These are phyloP conservation scores for Polysphondylium violaceum DNA, from an alignment of 78 protist species.

Conservation along the genomic window DNA sequence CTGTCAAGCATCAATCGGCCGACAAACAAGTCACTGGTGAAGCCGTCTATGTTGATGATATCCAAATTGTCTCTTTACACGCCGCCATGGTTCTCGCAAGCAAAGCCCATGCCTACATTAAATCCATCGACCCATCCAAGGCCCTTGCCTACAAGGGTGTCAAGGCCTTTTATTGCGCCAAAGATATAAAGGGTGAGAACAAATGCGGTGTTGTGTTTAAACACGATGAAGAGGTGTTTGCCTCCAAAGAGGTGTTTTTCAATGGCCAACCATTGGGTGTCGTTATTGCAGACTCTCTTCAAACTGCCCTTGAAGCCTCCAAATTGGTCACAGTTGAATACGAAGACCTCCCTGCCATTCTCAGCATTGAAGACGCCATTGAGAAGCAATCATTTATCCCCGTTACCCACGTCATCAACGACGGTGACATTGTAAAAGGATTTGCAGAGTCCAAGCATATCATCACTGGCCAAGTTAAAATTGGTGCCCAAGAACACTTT, in stretches of 20 bases:
- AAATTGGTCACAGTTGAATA: slow-evolving; percentile 85
- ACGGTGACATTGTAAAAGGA: slow-evolving; percentile 84
- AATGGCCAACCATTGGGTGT: slow-evolving; percentile 90
- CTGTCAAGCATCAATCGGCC: slow-evolving; percentile 77
- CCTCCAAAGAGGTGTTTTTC: slow-evolving; percentile 31
- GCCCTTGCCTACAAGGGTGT: slow-evolving; percentile 83
- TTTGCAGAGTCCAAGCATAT: slow-evolving; percentile 39
- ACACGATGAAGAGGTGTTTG: slow-evolving; percentile 91
- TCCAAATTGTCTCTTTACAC: slow-evolving; percentile 35
- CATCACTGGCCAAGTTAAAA: slow-evolving; percentile 76
- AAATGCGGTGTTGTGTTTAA: slow-evolving; percentile 71
- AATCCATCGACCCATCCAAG: slow-evolving; percentile 21
- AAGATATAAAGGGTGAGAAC: slow-evolving; percentile 86
- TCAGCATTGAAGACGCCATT: slow-evolving; percentile 92
- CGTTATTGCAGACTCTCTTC: slow-evolving; percentile 87
- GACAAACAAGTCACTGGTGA: slow-evolving; percentile 89
- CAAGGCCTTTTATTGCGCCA: slow-evolving; percentile 49
- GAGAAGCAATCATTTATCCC: slow-evolving; percentile 35
- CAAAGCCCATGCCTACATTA: slow-evolving; percentile 79
- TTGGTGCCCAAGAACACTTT: slow-evolving; percentile 98
- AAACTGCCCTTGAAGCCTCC: slow-evolving; percentile 85
- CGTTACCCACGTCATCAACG: slow-evolving; percentile 16
- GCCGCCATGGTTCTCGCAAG: slow-evolving; percentile 82
- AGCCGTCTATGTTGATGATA: slow-evolving; percentile 89
- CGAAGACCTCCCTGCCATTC: slow-evolving; percentile 80